Evolutionary conservation across 1,139 yeast genomes (phyloP), one percentile per base, ranked within the genome.

Genomic region (Yamadazyma aaseri): DNA sequence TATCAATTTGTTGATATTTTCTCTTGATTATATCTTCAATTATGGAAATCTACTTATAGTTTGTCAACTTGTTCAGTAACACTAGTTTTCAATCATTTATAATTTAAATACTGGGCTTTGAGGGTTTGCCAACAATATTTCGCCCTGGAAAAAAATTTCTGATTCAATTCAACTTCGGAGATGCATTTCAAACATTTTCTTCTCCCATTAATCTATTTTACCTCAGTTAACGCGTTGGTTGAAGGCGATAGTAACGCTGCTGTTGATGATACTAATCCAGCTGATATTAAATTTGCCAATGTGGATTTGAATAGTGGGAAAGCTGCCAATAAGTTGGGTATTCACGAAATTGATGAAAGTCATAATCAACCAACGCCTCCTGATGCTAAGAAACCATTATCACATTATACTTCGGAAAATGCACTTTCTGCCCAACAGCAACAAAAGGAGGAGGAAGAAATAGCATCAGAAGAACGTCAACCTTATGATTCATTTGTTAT

Each of bases 401-500:
- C 44, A 23, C 56, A 58, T 3, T 28, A 32, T n/a, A 28, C 28
- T 6, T 39, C 35, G 6, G 17, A 25, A 12, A 14, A 25, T 14
- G 8, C 21, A 7, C 10, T 7, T 18, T 7, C 6, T 7, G 21
- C 21, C 6, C n/a, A n/a, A n/a, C n/a, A n/a, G n/a, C 30, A 28
- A 20, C 14, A 28, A 10, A 26, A 26, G 15, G 29, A 21, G 8
- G n/a, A 20, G 6, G 36, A 24, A 17, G 32, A 22, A 10, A 36
- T 20, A 5, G 32, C 24, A 3, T 35, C 26, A 12, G 31, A 29
- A 4, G 33, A 31, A 8, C 29, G 25, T 15, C 50, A 56, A 26
- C 53, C 61, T 10, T 63, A 60, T 40, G 61, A 73, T 47, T 76
- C 86, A 7, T 79, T 83, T 47, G 41, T 80, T 35, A 74, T 83